A percentile compares a stretch with the other conserved stretches of the same genome.
phyloP scores from a whole-genome alignment of 1,284 basidiomycete species.

The Pseudozyma sp. region DNA sequence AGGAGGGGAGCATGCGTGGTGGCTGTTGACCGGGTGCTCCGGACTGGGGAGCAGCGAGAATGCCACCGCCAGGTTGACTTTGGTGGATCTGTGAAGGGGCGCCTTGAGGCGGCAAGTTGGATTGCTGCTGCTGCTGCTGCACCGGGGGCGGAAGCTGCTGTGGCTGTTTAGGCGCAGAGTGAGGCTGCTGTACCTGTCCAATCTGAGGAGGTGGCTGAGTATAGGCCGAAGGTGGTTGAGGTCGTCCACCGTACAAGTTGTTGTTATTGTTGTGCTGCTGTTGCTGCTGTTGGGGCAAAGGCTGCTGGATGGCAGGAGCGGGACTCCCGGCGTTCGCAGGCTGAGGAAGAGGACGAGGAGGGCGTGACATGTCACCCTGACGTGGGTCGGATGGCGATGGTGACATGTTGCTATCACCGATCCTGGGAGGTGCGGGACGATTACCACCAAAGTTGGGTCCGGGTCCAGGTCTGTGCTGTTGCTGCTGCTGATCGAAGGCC shows the following conservation, averaged over 20 bases:
- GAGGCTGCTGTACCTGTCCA: slow-evolving; percentile 11
- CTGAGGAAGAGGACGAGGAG: slow-evolving; percentile 50
- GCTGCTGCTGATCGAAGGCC: slow-evolving; percentile 29
- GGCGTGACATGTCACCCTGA: slow-evolving; percentile 39
- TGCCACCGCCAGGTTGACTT: slow-evolving; percentile 13
- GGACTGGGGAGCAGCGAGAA: slow-evolving; percentile 14
- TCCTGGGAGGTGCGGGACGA: slow-evolving; percentile 33
- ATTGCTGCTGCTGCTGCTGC: slow-evolving; percentile 21
- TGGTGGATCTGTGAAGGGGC: slow-evolving; percentile 10
- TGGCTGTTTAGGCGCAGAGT: slow-evolving; percentile 3
- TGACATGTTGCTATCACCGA: slow-evolving; percentile 18
- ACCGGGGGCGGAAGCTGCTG: slow-evolving; percentile 13
- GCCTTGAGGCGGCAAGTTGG: slow-evolving; percentile 9
- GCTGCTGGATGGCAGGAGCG: no score
- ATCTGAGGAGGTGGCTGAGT: slow-evolving; percentile 21
- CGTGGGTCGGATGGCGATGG: slow-evolving; percentile 23
- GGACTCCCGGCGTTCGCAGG: slow-evolving; percentile 17
- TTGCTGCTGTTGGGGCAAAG: slow-evolving; percentile 34
- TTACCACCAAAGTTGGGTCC: slow-evolving; percentile 34
- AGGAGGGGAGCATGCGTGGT: slow-evolving; percentile 54
- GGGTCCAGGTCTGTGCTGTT: slow-evolving; percentile 30
- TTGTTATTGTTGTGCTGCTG: slow-evolving; percentile 20
- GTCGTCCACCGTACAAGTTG: slow-evolving; percentile 36
- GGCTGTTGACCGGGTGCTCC: slow-evolving; percentile 11
- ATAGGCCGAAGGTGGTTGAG: slow-evolving; percentile 27